phyloP scores from a whole-genome alignment of 2,329 filamentous ascomycete genomes.

The Aureobasidium lini region DNA sequence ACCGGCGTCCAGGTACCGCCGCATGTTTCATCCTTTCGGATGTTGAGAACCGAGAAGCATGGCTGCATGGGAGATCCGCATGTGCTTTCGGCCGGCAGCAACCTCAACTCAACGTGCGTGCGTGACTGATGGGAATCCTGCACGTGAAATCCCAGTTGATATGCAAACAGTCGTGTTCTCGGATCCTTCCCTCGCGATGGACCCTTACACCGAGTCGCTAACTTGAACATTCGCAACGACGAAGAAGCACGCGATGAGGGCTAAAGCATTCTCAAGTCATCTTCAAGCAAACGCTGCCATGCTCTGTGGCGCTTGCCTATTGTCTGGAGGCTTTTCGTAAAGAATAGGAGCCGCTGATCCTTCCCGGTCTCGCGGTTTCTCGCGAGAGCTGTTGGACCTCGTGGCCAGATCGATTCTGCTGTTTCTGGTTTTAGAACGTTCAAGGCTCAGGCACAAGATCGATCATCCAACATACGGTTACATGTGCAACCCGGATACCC shows the following conservation, averaged over 20 bases:
- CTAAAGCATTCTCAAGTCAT: neutral
- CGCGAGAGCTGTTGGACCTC: neutral
- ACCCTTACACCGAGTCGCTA: neutral
- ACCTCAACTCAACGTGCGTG: neutral
- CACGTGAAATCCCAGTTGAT: neutral
- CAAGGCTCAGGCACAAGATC: neutral
- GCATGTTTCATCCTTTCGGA: neutral
- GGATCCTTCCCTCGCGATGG: neutral
- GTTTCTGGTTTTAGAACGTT: neutral
- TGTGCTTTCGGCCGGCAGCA: neutral
- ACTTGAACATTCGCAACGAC: neutral
- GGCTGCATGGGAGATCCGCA: neutral
- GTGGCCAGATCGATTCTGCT: neutral
- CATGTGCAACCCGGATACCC: neutral
- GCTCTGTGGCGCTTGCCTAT: conserved; percentile 1
- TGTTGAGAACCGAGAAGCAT: neutral
- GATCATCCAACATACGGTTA: neutral
- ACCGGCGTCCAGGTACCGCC: neutral
- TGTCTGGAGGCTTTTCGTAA: neutral
- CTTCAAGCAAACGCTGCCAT: neutral
- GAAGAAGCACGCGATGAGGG: neutral
- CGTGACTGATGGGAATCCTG: neutral
- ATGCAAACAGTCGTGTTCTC: neutral
- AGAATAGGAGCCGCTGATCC: neutral
- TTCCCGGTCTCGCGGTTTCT: neutral